A percentile compares a stretch with the other conserved stretches of the same genome.
Conservation (phyloP, 306 rosid species). For the Macrotyloma uniflorum region DNA sequence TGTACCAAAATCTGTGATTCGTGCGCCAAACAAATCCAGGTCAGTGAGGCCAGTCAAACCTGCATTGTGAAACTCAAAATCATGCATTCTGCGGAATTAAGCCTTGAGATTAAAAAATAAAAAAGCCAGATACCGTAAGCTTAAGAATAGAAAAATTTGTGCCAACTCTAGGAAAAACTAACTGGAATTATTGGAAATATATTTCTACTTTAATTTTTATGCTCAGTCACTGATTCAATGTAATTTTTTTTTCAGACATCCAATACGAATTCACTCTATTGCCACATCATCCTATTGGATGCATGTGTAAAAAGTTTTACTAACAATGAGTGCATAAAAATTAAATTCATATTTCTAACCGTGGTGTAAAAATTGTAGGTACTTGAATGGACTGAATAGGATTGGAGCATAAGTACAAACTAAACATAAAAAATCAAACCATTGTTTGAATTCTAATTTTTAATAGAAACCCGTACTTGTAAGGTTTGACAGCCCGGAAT, state of each 20-base stretch:
- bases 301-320: not conserved
- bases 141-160: not conserved
- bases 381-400: slow-evolving; percentile 25
- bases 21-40: slow-evolving; percentile 95
- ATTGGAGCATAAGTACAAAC: not conserved
- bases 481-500: slow-evolving; percentile 78
- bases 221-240: not conserved
- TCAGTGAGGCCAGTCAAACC: slow-evolving; percentile 87
- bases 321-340: not conserved
- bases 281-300: too few relatives aligned
- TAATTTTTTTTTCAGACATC: not conserved
- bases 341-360: slow-evolving; percentile 20
- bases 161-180: slow-evolving; percentile 16
- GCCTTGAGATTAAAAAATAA: slow-evolving; percentile 7
- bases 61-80: slow-evolving; percentile 44
- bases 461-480: slow-evolving; percentile 57
- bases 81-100: slow-evolving; percentile 31
- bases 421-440: slow-evolving; percentile 18
- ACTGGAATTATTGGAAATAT: not conserved
- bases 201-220: not conserved
- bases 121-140: not conserved
- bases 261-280: not conserved
- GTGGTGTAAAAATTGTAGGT: not conserved
- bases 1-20: slow-evolving; percentile 84
- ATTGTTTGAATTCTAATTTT: slow-evolving; percentile 15